Evolutionary conservation across 2,329 filamentous ascomycete genomes (phyloP).

Genomic region (Dactylellina parvicollis): DNA sequence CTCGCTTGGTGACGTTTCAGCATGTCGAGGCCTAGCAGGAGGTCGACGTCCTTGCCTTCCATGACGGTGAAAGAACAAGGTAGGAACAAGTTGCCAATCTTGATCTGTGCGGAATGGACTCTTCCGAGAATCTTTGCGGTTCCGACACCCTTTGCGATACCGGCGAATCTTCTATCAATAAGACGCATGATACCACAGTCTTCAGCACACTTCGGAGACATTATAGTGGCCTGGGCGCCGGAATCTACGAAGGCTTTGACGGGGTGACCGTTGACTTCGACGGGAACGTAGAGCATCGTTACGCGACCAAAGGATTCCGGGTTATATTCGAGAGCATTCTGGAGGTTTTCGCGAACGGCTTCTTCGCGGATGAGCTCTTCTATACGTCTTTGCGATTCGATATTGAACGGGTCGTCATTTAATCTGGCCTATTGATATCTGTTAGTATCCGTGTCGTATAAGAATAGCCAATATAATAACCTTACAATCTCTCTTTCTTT

Average conservation of each 20-base stretch:
- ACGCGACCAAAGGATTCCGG: conserved; percentile 96
- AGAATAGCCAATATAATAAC: background rate
- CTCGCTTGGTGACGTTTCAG: conserved; percentile 92
- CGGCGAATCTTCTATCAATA: conserved; percentile 89
- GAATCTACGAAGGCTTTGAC: conserved; percentile 98
- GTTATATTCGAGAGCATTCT: conserved; percentile 96
- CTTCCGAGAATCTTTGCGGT: conserved; percentile 94
- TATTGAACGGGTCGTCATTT: conserved; percentile 93
- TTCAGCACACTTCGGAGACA: conserved; percentile 93
- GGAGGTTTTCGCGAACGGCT: conserved; percentile 90
- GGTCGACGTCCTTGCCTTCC: conserved; percentile 96
- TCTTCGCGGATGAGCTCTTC: conserved; percentile 98
- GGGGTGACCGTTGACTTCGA: conserved; percentile 90
- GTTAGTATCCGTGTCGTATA: background rate
- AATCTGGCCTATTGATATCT: conserved; percentile 65
- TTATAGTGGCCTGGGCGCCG: conserved; percentile 96
- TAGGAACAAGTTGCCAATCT: conserved; percentile 85
- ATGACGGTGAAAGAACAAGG: conserved; percentile 98
- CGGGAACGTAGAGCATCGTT: conserved; percentile 94
- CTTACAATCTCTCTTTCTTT: conserved; percentile 78
- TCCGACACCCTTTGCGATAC: conserved; percentile 90
- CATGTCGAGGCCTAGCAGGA: conserved; percentile 95
- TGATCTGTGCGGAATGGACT: conserved; percentile 94
- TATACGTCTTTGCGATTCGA: conserved; percentile 89
- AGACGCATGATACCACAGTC: conserved; percentile 95